Base-by-base conservation (phyloP, 208 protist genomes). In the Acanthamoeba culbertsoni region DNA sequence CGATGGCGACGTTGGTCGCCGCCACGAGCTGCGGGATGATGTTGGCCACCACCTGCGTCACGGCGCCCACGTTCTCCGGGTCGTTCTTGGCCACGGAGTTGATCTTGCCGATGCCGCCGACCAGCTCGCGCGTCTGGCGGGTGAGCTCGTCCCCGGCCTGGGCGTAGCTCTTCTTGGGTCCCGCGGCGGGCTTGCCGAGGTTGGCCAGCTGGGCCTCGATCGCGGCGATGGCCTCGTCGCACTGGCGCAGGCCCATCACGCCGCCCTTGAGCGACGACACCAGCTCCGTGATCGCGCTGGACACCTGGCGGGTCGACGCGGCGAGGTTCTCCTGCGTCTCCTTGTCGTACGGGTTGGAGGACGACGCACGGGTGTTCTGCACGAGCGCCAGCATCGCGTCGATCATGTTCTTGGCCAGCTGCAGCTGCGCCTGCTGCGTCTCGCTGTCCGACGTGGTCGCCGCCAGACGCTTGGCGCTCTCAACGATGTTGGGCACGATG, bases 301-400 rank as follows among this genome's bases (percentile, higher is more conserved):
- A 96, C 2, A 94, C 88, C 46, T 94, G 93, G 31, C 82, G 91
- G 2, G 94, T 91, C 5, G 92, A 55, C 43, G 42, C 73, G 26
- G 86, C 71, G 10, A 94, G 79, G 79, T 59, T 73, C 20, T 86
- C 71, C 59, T 94, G 94, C 48, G 91, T 94, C n/a, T 65, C 86
- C 23, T 94, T 84, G 86, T 73, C 86, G 48, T 77, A 77, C 20
- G 86, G 86, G 59, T 92, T 92, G 37, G 59, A 51, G 14, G 59
- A 79, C n/a, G 86, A 63, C 20, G 55, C 86, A 35, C 82, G 92
- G 31, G 93, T 84, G 42, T 26, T 51, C 33, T 86, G 93, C 65
- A 96, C 94, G 20, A 96, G 86, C n/a, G 93, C 89, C n/a, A 96
- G 86, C 88, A 96, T 96, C 26, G 79, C 94, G 57, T 96, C 94